Evolutionary conservation across 2,329 filamentous ascomycete species (phyloP).

Genomic region (Acrocalymma vagum): DNA sequence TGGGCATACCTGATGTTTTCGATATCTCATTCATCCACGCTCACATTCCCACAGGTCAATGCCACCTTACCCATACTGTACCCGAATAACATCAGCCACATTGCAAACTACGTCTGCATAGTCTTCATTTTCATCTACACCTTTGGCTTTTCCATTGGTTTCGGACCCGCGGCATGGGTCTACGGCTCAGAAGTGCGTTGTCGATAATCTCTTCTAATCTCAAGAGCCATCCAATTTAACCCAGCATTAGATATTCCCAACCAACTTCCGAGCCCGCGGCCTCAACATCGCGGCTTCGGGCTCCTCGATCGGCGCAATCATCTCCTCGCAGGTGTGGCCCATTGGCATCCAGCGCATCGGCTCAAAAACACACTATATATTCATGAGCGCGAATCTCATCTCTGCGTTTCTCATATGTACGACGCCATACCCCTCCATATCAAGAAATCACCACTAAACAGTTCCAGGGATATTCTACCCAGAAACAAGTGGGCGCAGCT

Average conservation of each 20-base stretch:
- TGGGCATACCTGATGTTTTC: slow-evolving; percentile 35
- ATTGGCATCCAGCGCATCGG: slow-evolving; percentile 61
- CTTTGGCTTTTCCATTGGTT: slow-evolving; percentile 66
- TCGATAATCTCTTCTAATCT: too few relatives aligned
- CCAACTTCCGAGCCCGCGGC: slow-evolving; percentile 63
- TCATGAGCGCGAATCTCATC: slow-evolving; percentile 61
- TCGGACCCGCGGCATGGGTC: slow-evolving; percentile 66
- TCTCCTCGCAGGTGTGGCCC: slow-evolving; percentile 65
- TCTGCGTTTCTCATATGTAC: slow-evolving; percentile 39
- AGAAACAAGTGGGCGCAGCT: slow-evolving; percentile 59
- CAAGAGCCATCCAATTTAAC: not conserved
- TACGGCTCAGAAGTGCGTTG: slow-evolving; percentile 65
- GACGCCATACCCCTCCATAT: not conserved
- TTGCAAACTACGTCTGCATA: slow-evolving; percentile 61
- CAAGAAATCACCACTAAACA: not conserved
- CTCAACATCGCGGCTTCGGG: slow-evolving; percentile 65
- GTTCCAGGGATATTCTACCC: slow-evolving; percentile 59
- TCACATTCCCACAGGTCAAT: slow-evolving; percentile 57
- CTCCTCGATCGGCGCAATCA: slow-evolving; percentile 64
- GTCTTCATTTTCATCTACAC: slow-evolving; percentile 67
- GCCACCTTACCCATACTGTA: slow-evolving; percentile 62
- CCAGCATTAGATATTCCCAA: slow-evolving; percentile 62
- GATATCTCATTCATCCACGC: not conserved
- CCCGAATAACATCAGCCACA: slow-evolving; percentile 58
- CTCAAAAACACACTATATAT: slow-evolving; percentile 65